Percentiles rank a stretch among this genome's conserved stretches.
Evolutionary conservation across 805 yeast genomes (phyloP).

Genomic region (Lipomyces lipofer): DNA sequence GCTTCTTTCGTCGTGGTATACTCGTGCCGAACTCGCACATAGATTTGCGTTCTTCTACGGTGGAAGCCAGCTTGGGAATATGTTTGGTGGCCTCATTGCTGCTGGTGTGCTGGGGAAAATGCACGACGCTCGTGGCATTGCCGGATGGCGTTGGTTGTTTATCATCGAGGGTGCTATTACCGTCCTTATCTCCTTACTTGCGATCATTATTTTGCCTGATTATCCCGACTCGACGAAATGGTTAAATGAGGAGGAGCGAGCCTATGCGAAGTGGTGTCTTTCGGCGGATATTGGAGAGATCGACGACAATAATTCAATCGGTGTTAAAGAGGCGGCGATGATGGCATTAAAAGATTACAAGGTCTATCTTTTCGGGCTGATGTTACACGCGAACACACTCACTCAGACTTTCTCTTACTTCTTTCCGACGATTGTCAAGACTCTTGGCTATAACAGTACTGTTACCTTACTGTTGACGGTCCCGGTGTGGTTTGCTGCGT

Average conservation of each 20-base stretch:
- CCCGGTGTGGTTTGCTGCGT: slow-evolving; percentile 58
- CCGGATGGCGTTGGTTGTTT: slow-evolving; percentile 54
- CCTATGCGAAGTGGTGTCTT: slow-evolving; percentile 23
- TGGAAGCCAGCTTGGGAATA: slow-evolving; percentile 54
- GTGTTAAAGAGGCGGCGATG: slow-evolving; percentile 10
- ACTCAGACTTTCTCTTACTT: slow-evolving; percentile 47
- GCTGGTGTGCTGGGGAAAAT: slow-evolving; percentile 52
- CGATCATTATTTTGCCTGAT: slow-evolving; percentile 46
- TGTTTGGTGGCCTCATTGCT: slow-evolving; percentile 57
- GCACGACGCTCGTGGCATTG: slow-evolving; percentile 42
- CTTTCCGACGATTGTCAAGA: slow-evolving; percentile 58
- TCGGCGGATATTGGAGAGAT: slow-evolving; percentile 45
- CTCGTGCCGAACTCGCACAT: slow-evolving; percentile 49
- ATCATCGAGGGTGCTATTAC: slow-evolving; percentile 49
- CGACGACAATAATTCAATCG: slow-evolving; percentile 34
- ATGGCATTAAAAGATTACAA: slow-evolving; percentile 20
- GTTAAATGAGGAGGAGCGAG: slow-evolving; percentile 25
- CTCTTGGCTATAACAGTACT: slow-evolving; percentile 51
- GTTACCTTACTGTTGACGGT: slow-evolving; percentile 56
- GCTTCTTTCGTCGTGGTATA: slow-evolving; percentile 44
- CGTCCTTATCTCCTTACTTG: slow-evolving; percentile 32
- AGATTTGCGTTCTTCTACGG: slow-evolving; percentile 51
- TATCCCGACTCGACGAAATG: slow-evolving; percentile 41
- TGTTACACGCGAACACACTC: slow-evolving; percentile 18
- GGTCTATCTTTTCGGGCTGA: slow-evolving; percentile 15